Evolutionary conservation across 2,329 filamentous ascomycete species (phyloP), one percentile per base, ranked within the genome.

Genomic region (Cercospora sojina): DNA sequence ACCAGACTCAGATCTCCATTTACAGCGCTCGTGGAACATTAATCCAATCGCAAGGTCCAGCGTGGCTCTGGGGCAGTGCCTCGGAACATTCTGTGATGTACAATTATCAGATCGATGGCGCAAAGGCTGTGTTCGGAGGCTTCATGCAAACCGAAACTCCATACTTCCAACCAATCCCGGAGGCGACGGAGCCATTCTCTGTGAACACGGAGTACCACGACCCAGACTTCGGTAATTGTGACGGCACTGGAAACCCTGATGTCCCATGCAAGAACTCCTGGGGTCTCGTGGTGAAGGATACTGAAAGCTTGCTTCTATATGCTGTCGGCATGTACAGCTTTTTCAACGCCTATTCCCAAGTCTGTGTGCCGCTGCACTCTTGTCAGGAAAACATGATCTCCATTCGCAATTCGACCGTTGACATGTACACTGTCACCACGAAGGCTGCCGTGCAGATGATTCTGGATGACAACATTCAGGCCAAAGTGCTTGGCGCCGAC

Each of bases 341-440:
- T 80, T 88, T 87, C 79, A 80, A 84, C 72, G 83, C 86, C 77
- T 88, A 87, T 77, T 74, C 74, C 35, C 83, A 86, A 72, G 74
- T 74, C 13, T 87, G 84, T 71, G 75, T 85, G 3, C 62, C 73
- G 0, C 72, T 73, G 6, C 74, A 84, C 61, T 79, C 82, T 71
- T 87, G 85, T 76, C 85, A 87, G 76, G 73, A 78, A 69, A 75
- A 83, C 75, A 84, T 84, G 76, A 81, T 83, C 66, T 72, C 77
- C 71, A 77, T 84, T 58, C 78, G 80, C 59, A 74, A 73, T 69
- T 77, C 73, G 62, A 79, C 83, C 64, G 74, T 84, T 71, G 78
- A 80, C 72, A 76, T 81, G 72, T 83, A 83, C 66, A 80, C 80
- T 55, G 72, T 84, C 27, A 82, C 78, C 51, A 82, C 82, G 64